Conservation (phyloP, 2,329 filamentous ascomycete genomes). For the Exophiala phaeomuriformis region DNA sequence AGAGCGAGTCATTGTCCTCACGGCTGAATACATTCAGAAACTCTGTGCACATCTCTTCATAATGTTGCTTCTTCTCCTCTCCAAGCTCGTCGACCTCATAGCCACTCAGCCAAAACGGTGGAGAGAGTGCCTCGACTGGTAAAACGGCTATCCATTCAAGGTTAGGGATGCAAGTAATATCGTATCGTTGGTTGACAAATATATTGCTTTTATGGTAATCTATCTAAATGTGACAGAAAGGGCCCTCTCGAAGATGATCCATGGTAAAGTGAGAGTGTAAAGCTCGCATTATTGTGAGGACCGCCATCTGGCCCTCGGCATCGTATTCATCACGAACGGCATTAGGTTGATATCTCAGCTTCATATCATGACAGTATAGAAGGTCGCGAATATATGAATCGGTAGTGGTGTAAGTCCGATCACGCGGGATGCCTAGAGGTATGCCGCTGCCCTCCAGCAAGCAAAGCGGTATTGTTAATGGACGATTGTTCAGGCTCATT, state of each 20-base stretch:
- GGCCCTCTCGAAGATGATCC: conserved; percentile 31
- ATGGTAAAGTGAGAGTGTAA: conserved; percentile 27
- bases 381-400: conserved; percentile 29
- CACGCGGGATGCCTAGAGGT: conserved; percentile 24
- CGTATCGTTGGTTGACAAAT: conserved; percentile 27
- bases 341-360: conserved; percentile 28
- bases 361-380: conserved; percentile 28
- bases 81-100: conserved; percentile 10
- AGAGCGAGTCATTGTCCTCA: not conserved
- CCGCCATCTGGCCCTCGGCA: conserved; percentile 18
- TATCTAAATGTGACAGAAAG: conserved; percentile 34
- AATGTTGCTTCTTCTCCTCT: conserved; percentile 5
- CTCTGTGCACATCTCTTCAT: conserved; percentile 14
- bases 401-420: conserved; percentile 25
- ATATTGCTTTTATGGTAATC: conserved; percentile 37
- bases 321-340: conserved; percentile 15
- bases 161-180: conserved; percentile 25
- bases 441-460: conserved; percentile 19
- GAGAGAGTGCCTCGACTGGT: conserved; percentile 22
- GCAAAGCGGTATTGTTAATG: conserved; percentile 3
- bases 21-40: conserved; percentile 23
- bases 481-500: conserved; percentile 6
- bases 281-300: conserved; percentile 28
- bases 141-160: conserved; percentile 28
- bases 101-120: conserved; percentile 28